Evolutionary conservation across 2,329 filamentous ascomycete species (phyloP).

Genomic region (Aspergillus sergii): DNA sequence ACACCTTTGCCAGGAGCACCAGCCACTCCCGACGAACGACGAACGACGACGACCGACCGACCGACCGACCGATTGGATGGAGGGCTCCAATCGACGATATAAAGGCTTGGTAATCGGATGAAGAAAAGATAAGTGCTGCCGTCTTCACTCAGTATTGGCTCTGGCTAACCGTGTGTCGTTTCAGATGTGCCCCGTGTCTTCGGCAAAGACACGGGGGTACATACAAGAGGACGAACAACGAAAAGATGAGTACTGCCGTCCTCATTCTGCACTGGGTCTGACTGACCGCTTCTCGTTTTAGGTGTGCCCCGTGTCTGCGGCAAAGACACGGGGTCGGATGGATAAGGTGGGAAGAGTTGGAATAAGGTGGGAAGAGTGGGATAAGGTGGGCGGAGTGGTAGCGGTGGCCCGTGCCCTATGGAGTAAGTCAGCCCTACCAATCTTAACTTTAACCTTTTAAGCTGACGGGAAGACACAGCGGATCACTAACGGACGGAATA

Average conservation of each 20-base stretch:
- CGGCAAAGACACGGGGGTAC: not conserved
- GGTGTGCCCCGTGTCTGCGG: not conserved
- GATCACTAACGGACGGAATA: no score
- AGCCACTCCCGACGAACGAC: slow-evolving; percentile 9
- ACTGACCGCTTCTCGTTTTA: not conserved
- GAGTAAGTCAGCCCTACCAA: not conserved
- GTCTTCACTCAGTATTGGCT: not conserved
- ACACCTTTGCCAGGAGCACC: slow-evolving; percentile 16
- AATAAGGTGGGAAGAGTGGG: no score
- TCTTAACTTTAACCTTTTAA: not conserved
- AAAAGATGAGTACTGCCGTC: not conserved
- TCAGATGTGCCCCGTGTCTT: not conserved
- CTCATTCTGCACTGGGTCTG: not conserved
- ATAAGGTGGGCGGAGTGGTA: not conserved
- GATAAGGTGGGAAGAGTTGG: not conserved
- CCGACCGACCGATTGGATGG: no score
- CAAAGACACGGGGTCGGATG: not conserved
- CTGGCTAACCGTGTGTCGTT: not conserved
- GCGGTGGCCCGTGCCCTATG: not conserved
- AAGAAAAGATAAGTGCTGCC: not conserved
- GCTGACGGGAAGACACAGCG: no score
- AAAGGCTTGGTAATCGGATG: not conserved
- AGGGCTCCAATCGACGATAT: not conserved
- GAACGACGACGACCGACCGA: not conserved
- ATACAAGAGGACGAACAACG: not conserved